Evolutionary conservation across 169 alveolate genomes (phyloP), one percentile per base, ranked within the genome.

Genomic region (Eimeria tenella): DNA sequence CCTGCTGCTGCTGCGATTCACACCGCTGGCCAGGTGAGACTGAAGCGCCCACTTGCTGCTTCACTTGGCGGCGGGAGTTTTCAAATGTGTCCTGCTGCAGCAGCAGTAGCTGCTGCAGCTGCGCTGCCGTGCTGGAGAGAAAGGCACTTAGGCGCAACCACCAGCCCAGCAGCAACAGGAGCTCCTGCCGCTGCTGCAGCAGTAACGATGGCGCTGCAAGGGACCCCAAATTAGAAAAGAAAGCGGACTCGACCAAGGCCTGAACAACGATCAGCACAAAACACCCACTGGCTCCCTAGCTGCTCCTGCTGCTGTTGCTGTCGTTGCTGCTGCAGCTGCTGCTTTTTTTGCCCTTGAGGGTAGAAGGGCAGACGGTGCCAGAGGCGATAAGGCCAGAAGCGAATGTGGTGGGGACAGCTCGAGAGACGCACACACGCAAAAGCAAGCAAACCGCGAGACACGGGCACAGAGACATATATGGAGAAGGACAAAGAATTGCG

Each of bases 141-240:
- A 79, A 79, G 70, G 88, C 88, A n/a, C 71, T 50, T 23, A 79
- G 65, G 56, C 88, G 88, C 68, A 79, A 68, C 88, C 88, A 79
- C 88, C 88, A 79, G 11, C 88, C 88, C 53, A 79, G 71, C 71
- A 79, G 88, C 88, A 25, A 68, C 88, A 79, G 88, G 70, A 79
- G 88, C 71, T 50, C 42, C 71, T 49, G 71, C 70, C 88, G 31
- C 11, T 79, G 62, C 88, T 50, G 88, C 65, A 79, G 70, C 71
- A 79, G 88, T 11, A 79, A 55, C 31, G 88, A 79, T 4, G 88
- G 88, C 21, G 88, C 88, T 17, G 88, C 88, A 7, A 79, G 88
- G 4, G 88, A 79, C 49, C 88, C 88, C 7, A 79, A 25, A 17
- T 79, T 79, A 4, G 88, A 79, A n/a, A 79, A 53, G 70, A 79